Conservation (phyloP, 1,139 yeast species). For the Nakaseomyces glabratus region DNA sequence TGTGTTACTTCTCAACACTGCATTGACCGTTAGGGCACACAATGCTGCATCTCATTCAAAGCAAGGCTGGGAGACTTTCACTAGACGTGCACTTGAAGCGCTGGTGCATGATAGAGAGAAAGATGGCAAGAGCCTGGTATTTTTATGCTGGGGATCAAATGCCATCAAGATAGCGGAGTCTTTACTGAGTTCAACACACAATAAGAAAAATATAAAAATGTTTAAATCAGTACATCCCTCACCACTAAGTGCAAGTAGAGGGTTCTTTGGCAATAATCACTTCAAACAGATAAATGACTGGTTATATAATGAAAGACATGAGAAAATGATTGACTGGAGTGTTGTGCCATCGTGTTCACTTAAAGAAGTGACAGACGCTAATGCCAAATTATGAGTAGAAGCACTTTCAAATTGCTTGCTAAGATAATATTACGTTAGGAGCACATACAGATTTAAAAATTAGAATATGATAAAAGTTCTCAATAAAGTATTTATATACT, state of each 20-base stretch:
- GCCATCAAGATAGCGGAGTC: slow-evolving; percentile 65
- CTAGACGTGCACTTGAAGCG: slow-evolving; percentile 57
- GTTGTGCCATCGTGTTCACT: slow-evolving; percentile 24
- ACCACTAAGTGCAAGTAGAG: slow-evolving; percentile 82
- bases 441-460: no score
- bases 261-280: slow-evolving; percentile 67
- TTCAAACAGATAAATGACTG: slow-evolving; percentile 67
- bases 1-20: slow-evolving; percentile 77
- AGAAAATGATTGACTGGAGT: slow-evolving; percentile 57
- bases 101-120: slow-evolving; percentile 36
- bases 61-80: slow-evolving; percentile 89
- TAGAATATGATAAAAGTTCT: no score
- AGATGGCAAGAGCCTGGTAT: slow-evolving; percentile 48
- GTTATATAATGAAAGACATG: slow-evolving; percentile 36
- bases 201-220: slow-evolving; percentile 36
- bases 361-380: slow-evolving; percentile 19
- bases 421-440: no score
- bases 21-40: slow-evolving; percentile 88
- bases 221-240: slow-evolving; percentile 85
- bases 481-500: no score
- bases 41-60: slow-evolving; percentile 88
- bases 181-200: slow-evolving; percentile 31
- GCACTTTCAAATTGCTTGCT: no score
- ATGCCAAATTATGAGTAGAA: slow-evolving; percentile 7
- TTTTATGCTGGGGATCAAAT: slow-evolving; percentile 92